Percentiles rank a stretch among this genome's conserved stretches.
These are phyloP conservation scores for Neurospora sp. DNA, from an alignment of 495 filamentous ascomycete species.

Conservation along the genomic window DNA sequence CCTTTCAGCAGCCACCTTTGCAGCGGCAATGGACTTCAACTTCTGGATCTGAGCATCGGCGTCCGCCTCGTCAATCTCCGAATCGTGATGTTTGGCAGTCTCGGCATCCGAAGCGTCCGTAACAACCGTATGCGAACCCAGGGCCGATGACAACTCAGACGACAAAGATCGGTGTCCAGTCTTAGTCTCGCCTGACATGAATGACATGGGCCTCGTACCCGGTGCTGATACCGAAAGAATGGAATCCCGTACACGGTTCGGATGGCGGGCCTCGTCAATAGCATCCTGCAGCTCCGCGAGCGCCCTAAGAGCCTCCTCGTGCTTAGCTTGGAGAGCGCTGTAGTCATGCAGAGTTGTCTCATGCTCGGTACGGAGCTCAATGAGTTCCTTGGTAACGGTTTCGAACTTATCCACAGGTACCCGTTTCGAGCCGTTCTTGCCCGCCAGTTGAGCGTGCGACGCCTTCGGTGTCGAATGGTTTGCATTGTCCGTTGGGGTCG, in stretches of 20 bases:
- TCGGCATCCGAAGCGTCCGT: slow-evolving; percentile 49
- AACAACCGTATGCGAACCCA: slow-evolving; percentile 63
- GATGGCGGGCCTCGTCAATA: slow-evolving; percentile 71
- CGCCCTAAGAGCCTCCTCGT: slow-evolving; percentile 76
- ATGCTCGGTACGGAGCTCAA: slow-evolving; percentile 83
- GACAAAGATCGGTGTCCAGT: slow-evolving; percentile 82
- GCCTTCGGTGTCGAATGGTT: slow-evolving; percentile 20
- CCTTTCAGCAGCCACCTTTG: slow-evolving; percentile 65
- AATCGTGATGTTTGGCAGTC: slow-evolving; percentile 24
- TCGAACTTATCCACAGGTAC: slow-evolving; percentile 83
- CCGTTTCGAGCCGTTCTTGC: slow-evolving; percentile 41
- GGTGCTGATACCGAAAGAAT: slow-evolving; percentile 45
- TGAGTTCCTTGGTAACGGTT: slow-evolving; percentile 81
- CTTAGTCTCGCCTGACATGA: slow-evolving; percentile 78
- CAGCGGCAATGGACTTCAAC: slow-evolving; percentile 56
- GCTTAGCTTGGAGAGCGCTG: slow-evolving; percentile 75
- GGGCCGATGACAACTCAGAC: slow-evolving; percentile 90
- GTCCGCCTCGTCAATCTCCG: slow-evolving; percentile 22
- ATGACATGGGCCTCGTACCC: slow-evolving; percentile 68
- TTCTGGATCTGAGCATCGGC: slow-evolving; percentile 55
- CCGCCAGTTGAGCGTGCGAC: slow-evolving; percentile 11
- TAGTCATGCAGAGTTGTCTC: slow-evolving; percentile 74
- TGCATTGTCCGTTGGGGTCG: slow-evolving; percentile 21
- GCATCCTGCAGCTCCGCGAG: slow-evolving; percentile 77
- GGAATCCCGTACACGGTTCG: slow-evolving; percentile 40